Percentiles rank a stretch among this genome's conserved stretches.
phyloP scores from a whole-genome alignment of 179 eudicot genomes.

The Actinidia chinensis region DNA sequence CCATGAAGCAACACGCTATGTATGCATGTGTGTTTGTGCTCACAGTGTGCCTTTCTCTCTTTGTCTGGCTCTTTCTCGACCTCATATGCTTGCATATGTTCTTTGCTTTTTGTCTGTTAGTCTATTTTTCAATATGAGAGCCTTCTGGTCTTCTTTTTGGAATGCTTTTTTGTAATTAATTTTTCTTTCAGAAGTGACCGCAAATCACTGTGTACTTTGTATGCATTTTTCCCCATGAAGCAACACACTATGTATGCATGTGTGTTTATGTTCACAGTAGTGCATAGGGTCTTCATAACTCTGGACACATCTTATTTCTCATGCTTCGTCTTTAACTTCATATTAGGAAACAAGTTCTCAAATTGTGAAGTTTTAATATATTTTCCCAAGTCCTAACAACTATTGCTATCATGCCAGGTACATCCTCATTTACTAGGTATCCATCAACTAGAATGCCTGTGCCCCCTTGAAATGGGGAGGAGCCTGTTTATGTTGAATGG shows the following conservation, averaged over 20 bases:
- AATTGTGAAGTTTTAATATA: not conserved
- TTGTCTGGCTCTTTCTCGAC: not conserved
- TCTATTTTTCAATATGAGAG: not conserved
- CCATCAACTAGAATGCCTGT: conserved; percentile 73
- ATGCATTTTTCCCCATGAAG: not conserved
- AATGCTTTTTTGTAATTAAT: not conserved
- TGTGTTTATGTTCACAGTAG: too few relatives aligned
- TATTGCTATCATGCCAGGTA: conserved; percentile 34
- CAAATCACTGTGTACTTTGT: not conserved
- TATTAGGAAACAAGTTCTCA: not conserved
- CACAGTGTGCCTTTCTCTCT: not conserved
- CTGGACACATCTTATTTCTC: not conserved
- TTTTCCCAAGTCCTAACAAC: not conserved
- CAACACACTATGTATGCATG: not conserved
- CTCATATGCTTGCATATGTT: conserved; percentile 6
- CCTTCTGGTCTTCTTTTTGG: not conserved
- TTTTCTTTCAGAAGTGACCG: not conserved
- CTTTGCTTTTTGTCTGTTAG: not conserved
- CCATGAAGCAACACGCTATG: too few relatives aligned
- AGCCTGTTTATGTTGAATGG: conserved; percentile 81
- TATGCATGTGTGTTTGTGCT: too few relatives aligned
- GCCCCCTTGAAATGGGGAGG: conserved; percentile 72
- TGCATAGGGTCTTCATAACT: not conserved
- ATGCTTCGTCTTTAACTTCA: not conserved
- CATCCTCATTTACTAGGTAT: conserved; percentile 61